Evolutionary conservation across 306 rosid species (phyloP), one percentile per base, ranked within the genome.

Genomic region (Inga oerstediana): DNA sequence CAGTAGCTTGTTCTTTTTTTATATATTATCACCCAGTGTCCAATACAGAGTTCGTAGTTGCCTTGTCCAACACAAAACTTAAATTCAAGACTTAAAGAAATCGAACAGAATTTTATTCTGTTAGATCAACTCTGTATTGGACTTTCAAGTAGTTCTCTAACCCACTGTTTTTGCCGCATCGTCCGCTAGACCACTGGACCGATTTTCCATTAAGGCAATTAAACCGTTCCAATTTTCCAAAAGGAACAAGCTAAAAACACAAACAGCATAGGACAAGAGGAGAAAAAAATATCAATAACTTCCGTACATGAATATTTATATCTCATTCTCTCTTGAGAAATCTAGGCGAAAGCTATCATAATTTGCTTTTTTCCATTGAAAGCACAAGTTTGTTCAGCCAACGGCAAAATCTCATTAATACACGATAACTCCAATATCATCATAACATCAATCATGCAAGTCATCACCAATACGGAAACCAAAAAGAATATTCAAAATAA

Each of bases 21-120:
- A 32, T 0, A 37, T 37, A 37, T 37, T 37, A 37, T 5, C 41
- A 5, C 1, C 43, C 0, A 2, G 8, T 5, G 7, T 39, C 43
- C 1, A 27, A 27, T 27, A 27, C 30, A 27, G 30, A 1, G 1
- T 27, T 27, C 1, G 1, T 27, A 1, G 1, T 27, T 27, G 30
- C 30, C 30, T 27, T 1, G 0, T 1, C 1, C 1, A 27, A 27
- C 30, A 27, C 30, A 27, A 27, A 1, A 27, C 30, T 27, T 1
- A 0, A 39, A 39, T 39, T 39, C 1, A 39, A 39, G 0, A 39
- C 0, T 0, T 39, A 39, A 39, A 39, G 0, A 6, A 6, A 39
- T 39, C 8, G 0, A 39, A 39, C 1, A 0, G 6, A 8, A 1
- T 5, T 0, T 39, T 39, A 39, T 0, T 0, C 6, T 1, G 1